Conservation (phyloP, 1,284 basidiomycete species). For the Cryptococcus sp. region DNA sequence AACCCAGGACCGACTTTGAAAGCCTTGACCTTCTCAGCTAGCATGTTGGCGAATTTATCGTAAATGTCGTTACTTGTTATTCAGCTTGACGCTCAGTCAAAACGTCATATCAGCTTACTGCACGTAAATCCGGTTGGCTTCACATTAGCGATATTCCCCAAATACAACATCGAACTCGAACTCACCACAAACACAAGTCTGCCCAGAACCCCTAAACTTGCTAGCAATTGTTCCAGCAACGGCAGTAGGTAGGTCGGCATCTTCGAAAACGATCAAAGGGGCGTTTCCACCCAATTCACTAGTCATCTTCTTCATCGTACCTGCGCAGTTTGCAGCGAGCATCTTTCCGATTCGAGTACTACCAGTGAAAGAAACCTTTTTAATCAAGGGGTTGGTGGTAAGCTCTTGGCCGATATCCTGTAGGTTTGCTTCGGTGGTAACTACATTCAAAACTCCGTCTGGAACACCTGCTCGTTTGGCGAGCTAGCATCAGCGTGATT, state of each 20-base stretch:
- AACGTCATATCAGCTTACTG: too few relatives aligned
- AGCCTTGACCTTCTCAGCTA: constrained; percentile 59
- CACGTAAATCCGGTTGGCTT: constrained; percentile 44
- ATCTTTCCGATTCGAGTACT: constrained; percentile 88
- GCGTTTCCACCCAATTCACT: constrained; percentile 57
- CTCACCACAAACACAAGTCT: constrained; percentile 58
- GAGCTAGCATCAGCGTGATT: constrained; percentile 50
- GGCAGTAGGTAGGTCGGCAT: constrained; percentile 89
- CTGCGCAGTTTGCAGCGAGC: constrained; percentile 74
- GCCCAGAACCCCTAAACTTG: constrained; percentile 91
- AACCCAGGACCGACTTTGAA: constrained; percentile 92
- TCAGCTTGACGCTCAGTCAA: not conserved
- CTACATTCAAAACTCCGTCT: constrained; percentile 89
- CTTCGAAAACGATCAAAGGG: constrained; percentile 72
- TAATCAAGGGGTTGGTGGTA: constrained; percentile 39
- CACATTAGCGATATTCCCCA: not conserved
- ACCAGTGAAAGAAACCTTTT: constrained; percentile 87
- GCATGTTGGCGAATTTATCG: constrained; percentile 41
- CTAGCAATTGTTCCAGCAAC: constrained; percentile 82
- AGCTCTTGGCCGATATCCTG: constrained; percentile 44
- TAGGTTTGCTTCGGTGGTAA: constrained; percentile 56
- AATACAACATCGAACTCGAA: not conserved
- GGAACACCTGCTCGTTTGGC: constrained; percentile 84
- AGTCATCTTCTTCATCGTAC: constrained; percentile 87
- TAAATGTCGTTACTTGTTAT: constrained; percentile 36